Evolutionary conservation across 805 yeast genomes (phyloP).

Genomic region (Candida vaughaniae): DNA sequence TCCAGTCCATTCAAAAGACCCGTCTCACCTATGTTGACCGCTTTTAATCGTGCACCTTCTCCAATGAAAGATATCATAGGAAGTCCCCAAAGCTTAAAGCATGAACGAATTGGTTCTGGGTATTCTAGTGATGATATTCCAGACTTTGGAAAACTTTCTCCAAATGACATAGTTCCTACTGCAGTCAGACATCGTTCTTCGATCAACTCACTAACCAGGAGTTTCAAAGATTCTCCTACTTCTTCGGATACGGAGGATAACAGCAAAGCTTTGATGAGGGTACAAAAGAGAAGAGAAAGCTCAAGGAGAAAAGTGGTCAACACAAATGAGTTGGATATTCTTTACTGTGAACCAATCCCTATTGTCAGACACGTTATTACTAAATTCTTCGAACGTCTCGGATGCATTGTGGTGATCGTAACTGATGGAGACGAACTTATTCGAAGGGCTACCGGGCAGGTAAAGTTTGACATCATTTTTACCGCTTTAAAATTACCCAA

Average conservation of each 20-base stretch:
- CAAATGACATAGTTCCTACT: slow-evolving; percentile 5
- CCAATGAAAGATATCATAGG: slow-evolving; percentile 15
- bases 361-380: slow-evolving; percentile 69
- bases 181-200: slow-evolving; percentile 20
- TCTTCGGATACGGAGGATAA: slow-evolving; percentile 67
- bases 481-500: slow-evolving; percentile 70
- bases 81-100: slow-evolving; percentile 18
- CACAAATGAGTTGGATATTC: slow-evolving; percentile 53
- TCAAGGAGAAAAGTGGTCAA: slow-evolving; percentile 28
- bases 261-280: slow-evolving; percentile 45
- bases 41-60: slow-evolving; percentile 14
- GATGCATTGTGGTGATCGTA: slow-evolving; percentile 78
- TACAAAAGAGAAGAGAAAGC: slow-evolving; percentile 55
- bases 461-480: slow-evolving; percentile 79
- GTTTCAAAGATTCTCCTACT: slow-evolving; percentile 46
- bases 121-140: slow-evolving; percentile 16
- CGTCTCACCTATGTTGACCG: slow-evolving; percentile 38
- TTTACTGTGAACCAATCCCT: slow-evolving; percentile 86
- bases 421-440: slow-evolving; percentile 80
- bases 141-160: slow-evolving; percentile 16
- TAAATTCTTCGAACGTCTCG: slow-evolving; percentile 61
- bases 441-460: slow-evolving; percentile 76
- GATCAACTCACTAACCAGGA: slow-evolving; percentile 24
- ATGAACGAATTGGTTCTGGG: slow-evolving; percentile 25
- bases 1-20: slow-evolving; percentile 47